phyloP scores from a whole-genome alignment of 2,329 filamentous ascomycete genomes.

The Dactylellina parvicollis region DNA sequence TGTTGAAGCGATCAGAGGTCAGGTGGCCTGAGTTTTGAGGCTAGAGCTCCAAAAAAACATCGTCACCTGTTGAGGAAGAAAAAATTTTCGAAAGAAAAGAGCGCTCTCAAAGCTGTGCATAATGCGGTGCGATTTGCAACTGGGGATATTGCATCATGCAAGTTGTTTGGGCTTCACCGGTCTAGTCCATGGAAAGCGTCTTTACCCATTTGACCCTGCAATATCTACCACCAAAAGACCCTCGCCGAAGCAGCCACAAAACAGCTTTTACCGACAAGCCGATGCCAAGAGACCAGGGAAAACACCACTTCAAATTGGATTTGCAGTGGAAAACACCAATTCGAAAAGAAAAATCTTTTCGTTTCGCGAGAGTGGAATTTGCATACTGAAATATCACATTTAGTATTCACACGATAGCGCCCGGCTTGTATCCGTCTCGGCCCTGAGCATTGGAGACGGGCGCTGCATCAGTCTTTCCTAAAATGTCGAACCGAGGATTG shows the following conservation, averaged over 20 bases:
- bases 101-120: background rate
- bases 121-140: background rate
- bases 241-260: slow-evolving; percentile 33
- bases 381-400: slow-evolving; percentile 5
- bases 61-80: background rate
- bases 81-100: slow-evolving; percentile 3
- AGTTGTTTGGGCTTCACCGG: slow-evolving; percentile 1
- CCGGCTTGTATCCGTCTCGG: background rate
- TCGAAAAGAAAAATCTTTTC: background rate
- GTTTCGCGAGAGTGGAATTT: background rate
- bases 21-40: slow-evolving; percentile 23
- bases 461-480: background rate
- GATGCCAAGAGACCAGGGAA: slow-evolving; percentile 2
- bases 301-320: background rate
- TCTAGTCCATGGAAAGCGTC: slow-evolving; percentile 20
- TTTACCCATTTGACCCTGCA: slow-evolving; percentile 35
- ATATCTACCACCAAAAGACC: slow-evolving; percentile 27
- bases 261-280: slow-evolving; percentile 39
- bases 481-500: background rate
- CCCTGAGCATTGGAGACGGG: background rate
- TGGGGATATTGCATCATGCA: slow-evolving; percentile 26
- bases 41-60: background rate
- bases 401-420: slow-evolving; percentile 1
- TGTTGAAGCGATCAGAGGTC: slow-evolving; percentile 8
- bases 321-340: background rate